Evolutionary conservation across 2,329 filamentous ascomycete species (phyloP).

Genomic region (Fragosphaeria purpurea): DNA sequence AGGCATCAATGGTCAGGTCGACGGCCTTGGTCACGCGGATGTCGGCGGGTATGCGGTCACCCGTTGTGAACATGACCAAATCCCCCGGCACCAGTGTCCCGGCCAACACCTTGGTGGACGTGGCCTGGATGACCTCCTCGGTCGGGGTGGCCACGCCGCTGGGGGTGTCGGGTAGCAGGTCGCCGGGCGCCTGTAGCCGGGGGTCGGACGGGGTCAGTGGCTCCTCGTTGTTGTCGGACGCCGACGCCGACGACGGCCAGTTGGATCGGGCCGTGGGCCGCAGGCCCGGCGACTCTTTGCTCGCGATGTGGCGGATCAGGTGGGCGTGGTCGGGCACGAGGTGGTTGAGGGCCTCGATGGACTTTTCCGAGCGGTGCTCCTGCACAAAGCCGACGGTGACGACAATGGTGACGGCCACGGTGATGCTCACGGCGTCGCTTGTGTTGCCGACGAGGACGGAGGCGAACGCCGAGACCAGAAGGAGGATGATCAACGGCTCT

Average conservation of each 20-base stretch:
- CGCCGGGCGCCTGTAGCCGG: background rate
- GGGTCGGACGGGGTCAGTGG: background rate
- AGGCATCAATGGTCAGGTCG: conserved; percentile 89
- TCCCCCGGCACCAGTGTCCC: conserved; percentile 84
- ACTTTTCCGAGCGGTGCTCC: conserved; percentile 96
- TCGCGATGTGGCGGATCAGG: conserved; percentile 58
- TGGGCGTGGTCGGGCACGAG: conserved; percentile 93
- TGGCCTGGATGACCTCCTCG: conserved; percentile 55
- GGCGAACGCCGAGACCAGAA: conserved; percentile 77
- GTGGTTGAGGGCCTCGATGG: conserved; percentile 86
- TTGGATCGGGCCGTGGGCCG: conserved; percentile 24
- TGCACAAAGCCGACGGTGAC: conserved; percentile 94
- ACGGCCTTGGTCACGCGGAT: conserved; percentile 85
- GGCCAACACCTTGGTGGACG: conserved; percentile 78
- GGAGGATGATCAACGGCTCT: conserved; percentile 85
- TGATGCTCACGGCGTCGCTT: conserved; percentile 92
- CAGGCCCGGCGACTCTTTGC: conserved; percentile 20
- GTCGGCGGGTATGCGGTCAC: conserved; percentile 92
- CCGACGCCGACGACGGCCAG: conserved; percentile 33
- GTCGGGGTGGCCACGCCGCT: conserved; percentile 45
- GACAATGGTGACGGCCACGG: conserved; percentile 91
- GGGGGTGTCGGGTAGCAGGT: conserved; percentile 13
- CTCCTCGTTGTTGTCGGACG: background rate
- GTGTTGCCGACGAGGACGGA: conserved; percentile 87
- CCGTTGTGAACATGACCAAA: conserved; percentile 85